A percentile compares a stretch with the other conserved stretches of the same genome.
These are phyloP conservation scores for Yamadazyma diddensiae DNA, from an alignment of 1,139 yeast genomes.

Conservation along the genomic window DNA sequence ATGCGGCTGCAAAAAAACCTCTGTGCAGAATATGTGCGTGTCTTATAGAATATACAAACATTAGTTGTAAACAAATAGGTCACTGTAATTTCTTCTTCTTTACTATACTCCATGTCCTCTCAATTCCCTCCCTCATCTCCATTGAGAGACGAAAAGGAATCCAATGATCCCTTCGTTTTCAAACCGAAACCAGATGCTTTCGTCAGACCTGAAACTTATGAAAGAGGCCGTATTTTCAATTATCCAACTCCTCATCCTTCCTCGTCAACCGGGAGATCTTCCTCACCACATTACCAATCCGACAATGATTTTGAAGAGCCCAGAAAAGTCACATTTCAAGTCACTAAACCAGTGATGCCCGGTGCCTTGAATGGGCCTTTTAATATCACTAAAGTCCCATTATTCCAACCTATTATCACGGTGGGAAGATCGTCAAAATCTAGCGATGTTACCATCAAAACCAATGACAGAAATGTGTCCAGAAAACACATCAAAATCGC, in stretches of 20 bases:
- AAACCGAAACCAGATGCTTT: slow-evolving; percentile 6
- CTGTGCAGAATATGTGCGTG: slow-evolving; percentile 1
- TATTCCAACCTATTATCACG: slow-evolving; percentile 24
- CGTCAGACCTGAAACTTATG: not conserved
- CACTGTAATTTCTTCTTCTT: not conserved
- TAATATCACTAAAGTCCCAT: slow-evolving; percentile 37
- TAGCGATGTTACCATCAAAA: slow-evolving; percentile 54
- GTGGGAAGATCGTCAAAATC: slow-evolving; percentile 68
- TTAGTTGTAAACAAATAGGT: slow-evolving; percentile 1
- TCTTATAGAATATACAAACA: slow-evolving; percentile 1
- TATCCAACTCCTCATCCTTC: slow-evolving; percentile 60
- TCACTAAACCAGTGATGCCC: slow-evolving; percentile 12
- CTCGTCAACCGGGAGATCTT: slow-evolving; percentile 46
- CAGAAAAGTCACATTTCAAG: slow-evolving; percentile 13
- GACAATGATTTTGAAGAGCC: slow-evolving; percentile 8
- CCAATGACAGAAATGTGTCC: slow-evolving; percentile 60
- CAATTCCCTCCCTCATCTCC: slow-evolving; percentile 72
- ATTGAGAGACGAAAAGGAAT: slow-evolving; percentile 29
- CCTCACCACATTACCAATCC: slow-evolving; percentile 30
- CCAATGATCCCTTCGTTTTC: slow-evolving; percentile 22
- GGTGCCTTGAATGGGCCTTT: slow-evolving; percentile 8
- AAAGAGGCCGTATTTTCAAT: slow-evolving; percentile 16
- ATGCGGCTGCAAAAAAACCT: slow-evolving; percentile 5
- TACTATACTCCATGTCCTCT: slow-evolving; percentile 10
- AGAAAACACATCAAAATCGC: slow-evolving; percentile 55